Percentiles rank a stretch among this genome's conserved stretches.
phyloP scores from a whole-genome alignment of 345 rosid genomes.

The Citrus cavaleriei region DNA sequence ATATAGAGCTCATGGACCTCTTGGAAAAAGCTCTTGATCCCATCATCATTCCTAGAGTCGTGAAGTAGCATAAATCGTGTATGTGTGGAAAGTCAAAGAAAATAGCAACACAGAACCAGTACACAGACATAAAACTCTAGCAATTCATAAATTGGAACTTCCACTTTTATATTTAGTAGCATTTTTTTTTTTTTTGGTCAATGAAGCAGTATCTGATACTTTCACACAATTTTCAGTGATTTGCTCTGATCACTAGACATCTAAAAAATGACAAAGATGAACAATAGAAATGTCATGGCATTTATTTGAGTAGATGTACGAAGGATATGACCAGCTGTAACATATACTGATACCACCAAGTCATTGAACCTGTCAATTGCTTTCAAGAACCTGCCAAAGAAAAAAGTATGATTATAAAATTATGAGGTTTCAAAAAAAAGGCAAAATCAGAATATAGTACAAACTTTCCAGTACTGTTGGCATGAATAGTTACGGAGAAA shows the following conservation, averaged over 20 bases:
- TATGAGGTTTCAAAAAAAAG: not conserved
- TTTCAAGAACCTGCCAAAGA: conserved; percentile 71
- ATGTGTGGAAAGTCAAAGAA: conserved; percentile 63
- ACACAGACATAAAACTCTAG: not conserved
- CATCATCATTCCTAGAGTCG: conserved; percentile 92
- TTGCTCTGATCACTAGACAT: not conserved
- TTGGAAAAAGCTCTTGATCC: conserved; percentile 94
- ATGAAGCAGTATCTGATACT: not conserved
- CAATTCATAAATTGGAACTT: not conserved
- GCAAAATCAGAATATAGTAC: not conserved
- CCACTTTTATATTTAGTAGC: not conserved
- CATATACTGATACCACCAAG: conserved; percentile 90
- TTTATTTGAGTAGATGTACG: not conserved
- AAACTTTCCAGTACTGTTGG: not conserved
- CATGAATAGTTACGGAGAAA: not conserved
- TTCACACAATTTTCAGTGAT: not conserved
- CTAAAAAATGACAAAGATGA: not conserved
- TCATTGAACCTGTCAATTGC: conserved; percentile 90
- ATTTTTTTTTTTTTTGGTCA: not conserved
- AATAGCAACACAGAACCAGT: conserved; percentile 2
- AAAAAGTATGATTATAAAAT: not conserved
- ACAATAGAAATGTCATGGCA: not conserved
- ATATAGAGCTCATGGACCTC: conserved; percentile 78
- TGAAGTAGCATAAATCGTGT: conserved; percentile 94
- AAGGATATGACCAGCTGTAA: conserved; percentile 99